Conservation (phyloP, 257 asterid species). For the Solanum chilense region DNA sequence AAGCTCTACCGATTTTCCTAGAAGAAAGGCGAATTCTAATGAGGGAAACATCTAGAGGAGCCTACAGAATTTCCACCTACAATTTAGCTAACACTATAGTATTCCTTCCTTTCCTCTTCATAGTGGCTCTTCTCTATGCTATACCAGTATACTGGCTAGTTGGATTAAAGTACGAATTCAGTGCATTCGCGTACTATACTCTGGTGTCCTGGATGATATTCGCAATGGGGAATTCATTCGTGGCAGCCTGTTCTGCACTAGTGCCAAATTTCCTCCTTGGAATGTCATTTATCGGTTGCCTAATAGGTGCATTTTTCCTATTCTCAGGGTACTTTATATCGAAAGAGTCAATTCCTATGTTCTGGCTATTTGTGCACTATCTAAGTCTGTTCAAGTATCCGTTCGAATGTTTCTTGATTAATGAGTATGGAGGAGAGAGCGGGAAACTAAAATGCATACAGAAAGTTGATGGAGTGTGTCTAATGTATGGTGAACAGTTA, state of each 20-base stretch:
- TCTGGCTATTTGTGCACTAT: slow-evolving; percentile 56
- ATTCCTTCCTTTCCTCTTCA: slow-evolving; percentile 57
- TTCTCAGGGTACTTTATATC: slow-evolving; percentile 71
- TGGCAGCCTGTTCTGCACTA: slow-evolving; percentile 48
- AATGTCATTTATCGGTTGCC: slow-evolving; percentile 43
- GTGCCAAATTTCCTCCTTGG: slow-evolving; percentile 58
- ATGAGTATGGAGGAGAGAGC: slow-evolving; percentile 56
- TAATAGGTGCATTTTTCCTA: slow-evolving; percentile 62
- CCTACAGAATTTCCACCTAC: slow-evolving; percentile 65
- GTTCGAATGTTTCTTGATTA: slow-evolving; percentile 64
- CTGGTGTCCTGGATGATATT: slow-evolving; percentile 57
- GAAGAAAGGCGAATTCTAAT: slow-evolving; percentile 53
- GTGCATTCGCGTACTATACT: slow-evolving; percentile 40
- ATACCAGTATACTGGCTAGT: slow-evolving; percentile 61
- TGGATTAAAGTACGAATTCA: slow-evolving; percentile 31
- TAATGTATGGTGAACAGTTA: slow-evolving; percentile 38
- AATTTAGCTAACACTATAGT: slow-evolving; percentile 49
- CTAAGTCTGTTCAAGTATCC: slow-evolving; percentile 75
- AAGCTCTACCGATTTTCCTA: slow-evolving; percentile 76
- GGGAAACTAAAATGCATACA: slow-evolving; percentile 47
- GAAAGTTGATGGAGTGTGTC: slow-evolving; percentile 30
- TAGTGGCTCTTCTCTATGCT: slow-evolving; percentile 45
- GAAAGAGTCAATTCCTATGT: slow-evolving; percentile 48
- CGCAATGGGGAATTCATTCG: slow-evolving; percentile 59
- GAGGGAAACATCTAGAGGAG: slow-evolving; percentile 71